Evolutionary conservation across 306 rosid genomes (phyloP).

Genomic region (Cercis canadensis): DNA sequence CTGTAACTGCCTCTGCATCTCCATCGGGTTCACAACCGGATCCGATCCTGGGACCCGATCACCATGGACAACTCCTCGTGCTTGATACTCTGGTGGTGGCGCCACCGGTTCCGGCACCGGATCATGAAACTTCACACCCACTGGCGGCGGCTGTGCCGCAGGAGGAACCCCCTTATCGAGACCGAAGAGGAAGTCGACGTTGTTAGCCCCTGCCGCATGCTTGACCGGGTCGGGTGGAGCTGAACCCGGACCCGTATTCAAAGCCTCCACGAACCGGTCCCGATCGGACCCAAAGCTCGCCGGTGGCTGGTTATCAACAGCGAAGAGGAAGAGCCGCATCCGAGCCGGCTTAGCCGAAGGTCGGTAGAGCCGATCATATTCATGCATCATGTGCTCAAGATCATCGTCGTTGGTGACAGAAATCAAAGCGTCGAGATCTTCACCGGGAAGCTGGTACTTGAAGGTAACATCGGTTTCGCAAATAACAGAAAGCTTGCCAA

Average conservation of each 20-base stretch:
- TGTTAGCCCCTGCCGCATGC: constrained; percentile 40
- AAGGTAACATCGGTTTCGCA: constrained; percentile 64
- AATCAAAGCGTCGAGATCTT: constrained; percentile 90
- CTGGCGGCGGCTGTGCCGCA: constrained; percentile 37
- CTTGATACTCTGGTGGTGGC: constrained; percentile 46
- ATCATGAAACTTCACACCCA: constrained; percentile 45
- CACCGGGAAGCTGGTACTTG: constrained; percentile 97
- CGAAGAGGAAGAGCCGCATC: constrained; percentile 79
- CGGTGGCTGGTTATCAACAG: constrained; percentile 2
- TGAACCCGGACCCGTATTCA: constrained; percentile 50
- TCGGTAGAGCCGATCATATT: constrained; percentile 87
- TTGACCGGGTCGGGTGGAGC: constrained; percentile 46
- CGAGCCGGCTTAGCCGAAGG: constrained; percentile 71
- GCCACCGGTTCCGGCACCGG: constrained; percentile 55
- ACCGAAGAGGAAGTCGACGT: constrained; percentile 71
- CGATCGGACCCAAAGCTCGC: constrained; percentile 57
- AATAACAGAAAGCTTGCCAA: constrained; percentile 68
- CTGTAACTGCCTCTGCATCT: constrained; percentile 71
- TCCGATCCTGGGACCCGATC: constrained; percentile 60
- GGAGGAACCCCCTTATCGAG: constrained; percentile 59
- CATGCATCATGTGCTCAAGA: constrained; percentile 96
- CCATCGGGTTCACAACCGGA: constrained; percentile 50
- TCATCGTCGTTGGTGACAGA: constrained; percentile 94
- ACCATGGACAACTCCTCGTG: constrained; percentile 23
- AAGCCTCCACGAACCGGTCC: constrained; percentile 62